phyloP scores from a whole-genome alignment of 805 yeast species.

The Maudiozyma barnettii region DNA sequence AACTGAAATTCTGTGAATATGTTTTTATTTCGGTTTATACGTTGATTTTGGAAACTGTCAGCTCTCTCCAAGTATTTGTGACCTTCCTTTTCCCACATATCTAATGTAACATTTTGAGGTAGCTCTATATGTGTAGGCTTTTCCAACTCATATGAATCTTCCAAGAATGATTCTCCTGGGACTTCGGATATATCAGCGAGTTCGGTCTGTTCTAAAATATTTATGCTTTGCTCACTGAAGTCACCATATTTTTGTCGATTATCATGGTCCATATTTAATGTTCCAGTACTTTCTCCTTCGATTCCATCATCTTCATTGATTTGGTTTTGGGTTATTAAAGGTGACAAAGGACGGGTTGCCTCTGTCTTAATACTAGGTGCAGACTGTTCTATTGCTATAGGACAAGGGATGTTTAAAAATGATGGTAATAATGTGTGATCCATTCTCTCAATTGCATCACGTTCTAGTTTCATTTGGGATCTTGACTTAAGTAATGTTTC shows the following conservation, averaged over 20 bases:
- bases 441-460: constrained; percentile 23
- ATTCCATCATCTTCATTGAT: background rate
- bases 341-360: constrained; percentile 3
- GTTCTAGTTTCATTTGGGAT: constrained; percentile 19
- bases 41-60: constrained; percentile 7
- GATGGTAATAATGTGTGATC: constrained; percentile 28
- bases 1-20: background rate
- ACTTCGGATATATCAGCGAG: background rate
- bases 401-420: constrained; percentile 4
- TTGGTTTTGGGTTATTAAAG: constrained; percentile 6
- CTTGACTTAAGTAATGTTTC: background rate
- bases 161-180: background rate
- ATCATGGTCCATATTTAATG: background rate
- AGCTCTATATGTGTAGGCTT: constrained; percentile 6
- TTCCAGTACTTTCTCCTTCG: background rate
- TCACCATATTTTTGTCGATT: background rate
- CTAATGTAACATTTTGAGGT: constrained; percentile 14
- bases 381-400: background rate
- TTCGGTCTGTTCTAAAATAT: background rate
- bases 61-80: constrained; percentile 11
- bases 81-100: constrained; percentile 20
- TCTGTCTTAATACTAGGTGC: background rate
- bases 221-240: background rate
- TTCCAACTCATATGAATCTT: background rate
- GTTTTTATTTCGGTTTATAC: constrained; percentile 8